Evolutionary conservation across 768 basidiomycete genomes (phyloP).

Genomic region (Boletales sp.): DNA sequence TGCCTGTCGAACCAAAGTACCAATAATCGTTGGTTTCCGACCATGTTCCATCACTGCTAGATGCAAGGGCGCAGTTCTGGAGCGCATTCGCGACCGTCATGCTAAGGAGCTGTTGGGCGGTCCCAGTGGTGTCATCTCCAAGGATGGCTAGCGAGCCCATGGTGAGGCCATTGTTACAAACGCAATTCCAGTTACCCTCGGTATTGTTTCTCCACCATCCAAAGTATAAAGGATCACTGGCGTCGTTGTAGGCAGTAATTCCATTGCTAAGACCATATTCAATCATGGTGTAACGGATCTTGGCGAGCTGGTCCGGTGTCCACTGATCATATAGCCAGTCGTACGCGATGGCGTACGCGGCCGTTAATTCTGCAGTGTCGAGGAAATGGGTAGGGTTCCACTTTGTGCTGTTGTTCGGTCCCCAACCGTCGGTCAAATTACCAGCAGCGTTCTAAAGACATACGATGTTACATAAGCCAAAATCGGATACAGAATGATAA

Average conservation of each 20-base stretch:
- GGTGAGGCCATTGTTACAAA: conserved; percentile 88
- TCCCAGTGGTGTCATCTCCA: conserved; percentile 74
- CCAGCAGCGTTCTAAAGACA: conserved; percentile 63
- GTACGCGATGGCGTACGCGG: conserved; percentile 89
- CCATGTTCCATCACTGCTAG: conserved; percentile 82
- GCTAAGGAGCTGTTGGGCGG: conserved; percentile 61
- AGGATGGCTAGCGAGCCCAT: conserved; percentile 89
- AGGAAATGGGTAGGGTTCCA: conserved; percentile 95
- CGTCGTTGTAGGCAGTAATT: conserved; percentile 44
- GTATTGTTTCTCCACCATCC: conserved; percentile 80
- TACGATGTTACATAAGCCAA: not conserved
- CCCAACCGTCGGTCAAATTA: conserved; percentile 63
- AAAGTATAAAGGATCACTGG: conserved; percentile 31
- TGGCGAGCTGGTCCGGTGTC: conserved; percentile 65
- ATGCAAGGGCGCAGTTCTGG: conserved; percentile 65
- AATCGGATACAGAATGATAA: not conserved
- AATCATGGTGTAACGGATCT: conserved; percentile 71
- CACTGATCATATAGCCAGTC: conserved; percentile 93
- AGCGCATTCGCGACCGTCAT: conserved; percentile 73
- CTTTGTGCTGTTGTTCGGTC: conserved; percentile 52
- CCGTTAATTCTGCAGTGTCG: conserved; percentile 84
- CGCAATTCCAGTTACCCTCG: conserved; percentile 97
- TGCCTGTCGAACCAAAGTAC: conserved; percentile 91
- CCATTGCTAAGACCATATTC: conserved; percentile 75
- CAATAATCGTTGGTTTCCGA: conserved; percentile 92